Base-by-base conservation (phyloP, 768 basidiomycete species). In the Mycena maculata region DNA sequence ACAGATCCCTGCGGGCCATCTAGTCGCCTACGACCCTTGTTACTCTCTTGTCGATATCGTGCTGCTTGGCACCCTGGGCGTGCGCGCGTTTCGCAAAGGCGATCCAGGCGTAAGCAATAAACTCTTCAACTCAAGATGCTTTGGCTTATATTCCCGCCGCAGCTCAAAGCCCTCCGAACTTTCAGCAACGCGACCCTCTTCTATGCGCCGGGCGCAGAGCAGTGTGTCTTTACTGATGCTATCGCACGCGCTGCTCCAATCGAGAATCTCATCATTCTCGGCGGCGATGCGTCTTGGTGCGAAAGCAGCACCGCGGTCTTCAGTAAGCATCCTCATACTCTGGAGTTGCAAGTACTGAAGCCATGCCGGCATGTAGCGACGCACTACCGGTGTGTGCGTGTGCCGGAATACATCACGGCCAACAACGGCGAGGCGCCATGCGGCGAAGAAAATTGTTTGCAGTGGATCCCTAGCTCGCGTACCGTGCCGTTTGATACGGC, bases 161-260 rank as follows among this genome's bases (percentile, higher is more conserved):
- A 69, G 68, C 60, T 55, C 48, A 52, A 53, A 18, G 31, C 27
- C 36, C 68, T 70, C 42, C 68, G 64, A 15, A 61, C 33, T 2
- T 62, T 66, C 60, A 61, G 47, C n/a, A 54, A 45, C 53, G 63
- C 68, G 1, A 70, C 68, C 36, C 49, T 70, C 6, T 70, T 70
- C 49, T 70, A 70, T 39, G 68, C 68, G 1, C 68, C 68, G 7
- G 68, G 68, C 30, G 68, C 68, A 3, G 68, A 70, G 50, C 68
- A 70, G 36, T 0, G 1, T 28, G 60, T 61, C 36, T 53, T 70
- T 25, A 61, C 31, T 15, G 68, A 70, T 49, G 64, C 64, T 3
- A 57, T 70, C 52, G 28, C 23, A 20, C 68, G 68, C 30, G 56
- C 63, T 1, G 54, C 60, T 12, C 50, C 59, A 4, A 70, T 65